Evolutionary conservation across 768 basidiomycete species (phyloP).

Genomic region (Cystobasidium onofrii): DNA sequence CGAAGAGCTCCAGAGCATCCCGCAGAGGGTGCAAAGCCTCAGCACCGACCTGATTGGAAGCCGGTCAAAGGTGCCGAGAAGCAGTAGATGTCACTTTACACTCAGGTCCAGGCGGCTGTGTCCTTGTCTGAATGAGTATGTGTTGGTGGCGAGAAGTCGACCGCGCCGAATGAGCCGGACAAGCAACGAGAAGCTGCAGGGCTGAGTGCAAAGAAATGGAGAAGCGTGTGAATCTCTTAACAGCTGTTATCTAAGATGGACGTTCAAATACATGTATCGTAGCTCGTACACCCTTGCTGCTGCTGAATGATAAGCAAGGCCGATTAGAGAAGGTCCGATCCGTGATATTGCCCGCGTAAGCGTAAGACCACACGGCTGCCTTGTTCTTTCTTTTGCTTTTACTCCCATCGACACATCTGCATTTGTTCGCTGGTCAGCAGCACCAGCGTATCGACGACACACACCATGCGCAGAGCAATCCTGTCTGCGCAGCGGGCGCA

Average conservation of each 20-base stretch:
- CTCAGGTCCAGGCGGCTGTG: background rate
- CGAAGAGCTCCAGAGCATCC: slow-evolving; percentile 21
- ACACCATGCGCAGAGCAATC: slow-evolving; percentile 12
- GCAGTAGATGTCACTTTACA: too few relatives aligned
- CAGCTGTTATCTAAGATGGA: too few relatives aligned
- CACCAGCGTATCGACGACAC: too few relatives aligned
- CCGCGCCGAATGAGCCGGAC: background rate
- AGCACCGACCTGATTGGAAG: slow-evolving; percentile 11
- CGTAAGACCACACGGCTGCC: background rate
- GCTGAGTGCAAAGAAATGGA: background rate
- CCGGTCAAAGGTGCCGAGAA: background rate
- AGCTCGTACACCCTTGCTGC: too few relatives aligned
- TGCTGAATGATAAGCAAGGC: background rate
- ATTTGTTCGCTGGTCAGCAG: too few relatives aligned
- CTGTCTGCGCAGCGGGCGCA: background rate
- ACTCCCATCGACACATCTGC: too few relatives aligned
- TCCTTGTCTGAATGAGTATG: background rate
- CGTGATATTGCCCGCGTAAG: background rate
- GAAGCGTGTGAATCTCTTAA: too few relatives aligned
- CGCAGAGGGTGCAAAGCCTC: background rate
- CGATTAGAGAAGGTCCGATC: background rate
- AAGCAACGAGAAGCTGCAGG: background rate
- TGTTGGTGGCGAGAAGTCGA: background rate
- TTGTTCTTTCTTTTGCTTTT: background rate
- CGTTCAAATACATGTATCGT: too few relatives aligned